Percentiles rank a stretch among this genome's conserved stretches.
Conservation (phyloP, 2,329 filamentous ascomycete genomes). For the Leptographium flavum region DNA sequence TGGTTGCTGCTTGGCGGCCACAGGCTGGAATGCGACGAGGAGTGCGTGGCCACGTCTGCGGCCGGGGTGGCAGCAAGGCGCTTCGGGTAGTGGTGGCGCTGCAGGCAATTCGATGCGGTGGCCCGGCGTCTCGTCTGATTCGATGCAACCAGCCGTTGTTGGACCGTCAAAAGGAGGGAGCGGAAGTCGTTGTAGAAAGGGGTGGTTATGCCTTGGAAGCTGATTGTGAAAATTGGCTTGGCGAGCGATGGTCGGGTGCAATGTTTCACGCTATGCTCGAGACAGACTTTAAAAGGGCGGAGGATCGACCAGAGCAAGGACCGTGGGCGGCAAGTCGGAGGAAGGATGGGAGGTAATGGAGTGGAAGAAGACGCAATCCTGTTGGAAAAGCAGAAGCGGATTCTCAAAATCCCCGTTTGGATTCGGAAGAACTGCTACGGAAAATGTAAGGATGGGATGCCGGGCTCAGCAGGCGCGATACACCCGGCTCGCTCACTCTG, state of each 20-base stretch:
- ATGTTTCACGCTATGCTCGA: conserved; percentile 1
- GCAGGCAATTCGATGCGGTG: background rate
- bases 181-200: background rate
- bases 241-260: background rate
- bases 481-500: background rate
- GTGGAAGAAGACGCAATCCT: background rate
- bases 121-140: too few species aligned
- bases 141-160: too few species aligned
- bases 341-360: background rate
- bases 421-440: too few species aligned
- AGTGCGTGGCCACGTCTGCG: too few species aligned
- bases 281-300: too few species aligned
- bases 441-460: background rate
- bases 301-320: too few species aligned
- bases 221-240: background rate
- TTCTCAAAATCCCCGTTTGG: too few species aligned
- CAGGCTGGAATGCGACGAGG: too few species aligned
- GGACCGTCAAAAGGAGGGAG: background rate
- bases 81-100: background rate
- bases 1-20: too few species aligned
- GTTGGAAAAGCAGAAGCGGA: too few species aligned
- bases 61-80: background rate
- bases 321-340: background rate
- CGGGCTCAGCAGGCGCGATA: background rate
- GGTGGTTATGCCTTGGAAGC: background rate